Percentiles rank a stretch among this genome's conserved stretches.
These are phyloP conservation scores for Hypoxylon intermedium DNA, from an alignment of 495 filamentous ascomycete genomes.

Conservation along the genomic window DNA sequence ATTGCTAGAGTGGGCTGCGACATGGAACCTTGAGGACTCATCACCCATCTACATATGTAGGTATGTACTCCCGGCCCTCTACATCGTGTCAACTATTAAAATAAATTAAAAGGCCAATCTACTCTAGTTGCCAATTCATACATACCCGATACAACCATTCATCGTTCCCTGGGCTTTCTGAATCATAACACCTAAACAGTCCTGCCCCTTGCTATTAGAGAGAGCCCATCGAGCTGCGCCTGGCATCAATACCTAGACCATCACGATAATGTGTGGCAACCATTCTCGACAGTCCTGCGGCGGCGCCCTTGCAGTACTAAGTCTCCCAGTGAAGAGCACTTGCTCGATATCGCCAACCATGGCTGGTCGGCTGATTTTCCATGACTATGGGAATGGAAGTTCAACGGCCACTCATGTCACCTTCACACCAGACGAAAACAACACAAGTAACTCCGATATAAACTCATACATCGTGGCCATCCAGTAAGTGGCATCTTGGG, in stretches of 20 bases:
- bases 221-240: neutral
- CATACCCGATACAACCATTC: neutral
- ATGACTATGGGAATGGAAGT: slow-evolving; percentile 29
- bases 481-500: no score
- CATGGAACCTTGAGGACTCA: slow-evolving; percentile 28
- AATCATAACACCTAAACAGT: no score
- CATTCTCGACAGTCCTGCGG: slow-evolving; percentile 24
- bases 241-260: neutral
- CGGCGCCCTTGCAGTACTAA: slow-evolving; percentile 45
- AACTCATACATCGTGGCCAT: slow-evolving; percentile 38
- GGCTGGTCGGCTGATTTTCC: slow-evolving; percentile 38
- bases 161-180: no score
- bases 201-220: neutral
- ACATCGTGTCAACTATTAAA: no score
- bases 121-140: neutral
- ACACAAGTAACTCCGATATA: neutral
- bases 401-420: slow-evolving; percentile 37
- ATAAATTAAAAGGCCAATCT: no score
- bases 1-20: no score
- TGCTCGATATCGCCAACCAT: slow-evolving; percentile 7
- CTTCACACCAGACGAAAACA: slow-evolving; percentile 24
- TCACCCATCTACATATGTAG: no score
- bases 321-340: slow-evolving; percentile 14
- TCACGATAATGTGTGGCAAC: slow-evolving; percentile 34
- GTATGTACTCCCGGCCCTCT: neutral